Evolutionary conservation across 2,329 filamentous ascomycete species (phyloP), one percentile per base, ranked within the genome.

Genomic region (Botrytis fabae): DNA sequence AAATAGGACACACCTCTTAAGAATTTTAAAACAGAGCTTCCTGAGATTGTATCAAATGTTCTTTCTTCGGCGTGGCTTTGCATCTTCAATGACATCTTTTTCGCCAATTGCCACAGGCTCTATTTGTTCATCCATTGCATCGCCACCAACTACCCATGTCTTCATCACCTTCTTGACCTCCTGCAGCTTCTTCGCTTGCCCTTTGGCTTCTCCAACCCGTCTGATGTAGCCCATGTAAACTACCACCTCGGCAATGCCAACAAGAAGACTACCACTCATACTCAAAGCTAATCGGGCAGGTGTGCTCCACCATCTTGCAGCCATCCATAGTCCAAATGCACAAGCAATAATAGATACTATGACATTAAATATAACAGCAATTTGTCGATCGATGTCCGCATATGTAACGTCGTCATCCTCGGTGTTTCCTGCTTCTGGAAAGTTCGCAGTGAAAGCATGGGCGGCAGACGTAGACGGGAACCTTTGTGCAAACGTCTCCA

Each of bases 321-420:
- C 87, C n/a, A 94, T 86, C 93, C 93, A 96, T 48, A 96, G 87
- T 12, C 92, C 93, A 3, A 87, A 90, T 4, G 90, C 92, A 69
- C 92, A 92, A 62, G 95, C 93, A 4, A 95, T 84, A 70, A 98
- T 92, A 69, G 93, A 97, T 70, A 97, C 86, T 57, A 98, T 84
- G 69, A 98, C 94, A 81, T 98, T 99, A 78, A 97, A 86, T 69
- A 98, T 94, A 12, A 98, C 85, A 60, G 92, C 90, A 73, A 96
- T 84, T 79, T 96, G 93, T n/a, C 92, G 87, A 80, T 95, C 92
- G 1, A 96, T 86, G 74, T 96, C 93, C 51, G 88, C 87, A 75
- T 90, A 91, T 3, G 90, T 91, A 3, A 92, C 83, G 2, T 91
- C 90, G 75, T 93, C 92, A 76, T 89, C 84, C 73, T 86, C 86